Conservation (phyloP, 495 filamentous ascomycete species). For the Cryomyces minteri region DNA sequence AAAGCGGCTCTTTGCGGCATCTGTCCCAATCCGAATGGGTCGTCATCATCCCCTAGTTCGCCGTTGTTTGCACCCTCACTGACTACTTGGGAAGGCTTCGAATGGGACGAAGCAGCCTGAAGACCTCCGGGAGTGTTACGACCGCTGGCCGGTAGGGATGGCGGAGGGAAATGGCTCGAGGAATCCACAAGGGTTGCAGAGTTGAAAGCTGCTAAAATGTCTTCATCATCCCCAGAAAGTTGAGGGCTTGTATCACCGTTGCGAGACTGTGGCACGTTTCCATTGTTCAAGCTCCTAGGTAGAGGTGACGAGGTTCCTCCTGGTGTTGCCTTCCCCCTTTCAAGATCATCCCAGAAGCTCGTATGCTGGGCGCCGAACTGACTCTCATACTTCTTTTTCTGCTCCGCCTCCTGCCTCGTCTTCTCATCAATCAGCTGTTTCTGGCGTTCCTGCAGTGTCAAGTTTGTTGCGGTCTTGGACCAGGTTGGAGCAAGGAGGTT, state of each 20-base stretch:
- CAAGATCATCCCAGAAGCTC: slow-evolving; percentile 57
- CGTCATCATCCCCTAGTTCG: slow-evolving; percentile 36
- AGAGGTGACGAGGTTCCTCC: slow-evolving; percentile 5
- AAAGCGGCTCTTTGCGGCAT: slow-evolving; percentile 26
- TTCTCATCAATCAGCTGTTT: slow-evolving; percentile 62
- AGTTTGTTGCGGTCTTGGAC: slow-evolving; percentile 41
- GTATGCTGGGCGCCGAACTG: slow-evolving; percentile 49
- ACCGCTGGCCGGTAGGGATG: slow-evolving; percentile 10
- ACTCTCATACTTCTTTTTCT: slow-evolving; percentile 44
- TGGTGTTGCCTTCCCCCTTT: slow-evolving; percentile 29
- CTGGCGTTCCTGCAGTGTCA: slow-evolving; percentile 74
- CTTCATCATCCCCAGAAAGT: slow-evolving; percentile 30
- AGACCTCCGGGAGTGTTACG: slow-evolving; percentile 5
- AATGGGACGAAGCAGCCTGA: neutral
- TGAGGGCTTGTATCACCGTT: slow-evolving; percentile 15
- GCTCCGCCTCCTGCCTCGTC: slow-evolving; percentile 54
- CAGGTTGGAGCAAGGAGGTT: slow-evolving; percentile 63
- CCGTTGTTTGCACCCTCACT: neutral
- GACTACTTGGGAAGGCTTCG: slow-evolving; percentile 1
- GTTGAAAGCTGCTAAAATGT: slow-evolving; percentile 45
- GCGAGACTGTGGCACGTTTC: slow-evolving; percentile 3
- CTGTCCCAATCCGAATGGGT: slow-evolving; percentile 73
- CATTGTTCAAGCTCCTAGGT: slow-evolving; percentile 1
- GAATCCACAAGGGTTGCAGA: slow-evolving; percentile 39
- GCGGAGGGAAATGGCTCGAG: slow-evolving; percentile 39